Evolutionary conservation across 768 basidiomycete species (phyloP), one percentile per base, ranked within the genome.

Genomic region (Tricholoma matsutake): DNA sequence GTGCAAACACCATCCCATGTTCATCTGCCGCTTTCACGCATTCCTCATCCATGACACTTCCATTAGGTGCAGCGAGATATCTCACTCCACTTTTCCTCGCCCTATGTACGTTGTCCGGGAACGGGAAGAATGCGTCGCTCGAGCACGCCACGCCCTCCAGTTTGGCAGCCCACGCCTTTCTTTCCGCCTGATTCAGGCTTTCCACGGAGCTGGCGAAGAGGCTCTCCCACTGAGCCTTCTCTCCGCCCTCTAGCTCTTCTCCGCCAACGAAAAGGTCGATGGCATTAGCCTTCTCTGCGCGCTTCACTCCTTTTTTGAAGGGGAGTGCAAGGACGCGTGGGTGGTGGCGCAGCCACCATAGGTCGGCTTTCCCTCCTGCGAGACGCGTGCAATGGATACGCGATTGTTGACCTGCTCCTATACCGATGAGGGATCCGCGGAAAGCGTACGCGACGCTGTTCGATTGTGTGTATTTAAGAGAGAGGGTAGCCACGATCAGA

Each of bases 121-220:
- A 98, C 16, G 97, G 97, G 94, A 98, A 98, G 84, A 99, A 99
- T 55, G 96, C 97, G 66, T 99, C 97, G 62, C 93, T 95, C 32
- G 92, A 92, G 76, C 97, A 96, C 6, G 91, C 87, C 55, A 98
- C 96, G 20, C 86, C 91, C 61, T 89, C 87, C 59, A 98, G 78
- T 76, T 88, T 78, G 51, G 67, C 74, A 55, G 85, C 85, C 85
- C 94, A 96, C 56, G 84, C 83, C 69, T 80, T 84, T 72, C 84
- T 88, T 76, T 97, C 95, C 62, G 80, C 80, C 14, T 78, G 81
- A 14, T 76, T 84, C 64, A 99, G 76, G 16, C 87, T 78, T 63
- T 74, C 76, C 0, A 95, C 92, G 4, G 84, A 72, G 10, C 73
- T 79, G 64, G 92, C 92, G 67, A 99, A 99, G 64, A 93, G 76